Percentiles rank a stretch among this genome's conserved stretches.
phyloP scores from a whole-genome alignment of 1,139 yeast species.

The Kurtzmaniella quercitrusa region DNA sequence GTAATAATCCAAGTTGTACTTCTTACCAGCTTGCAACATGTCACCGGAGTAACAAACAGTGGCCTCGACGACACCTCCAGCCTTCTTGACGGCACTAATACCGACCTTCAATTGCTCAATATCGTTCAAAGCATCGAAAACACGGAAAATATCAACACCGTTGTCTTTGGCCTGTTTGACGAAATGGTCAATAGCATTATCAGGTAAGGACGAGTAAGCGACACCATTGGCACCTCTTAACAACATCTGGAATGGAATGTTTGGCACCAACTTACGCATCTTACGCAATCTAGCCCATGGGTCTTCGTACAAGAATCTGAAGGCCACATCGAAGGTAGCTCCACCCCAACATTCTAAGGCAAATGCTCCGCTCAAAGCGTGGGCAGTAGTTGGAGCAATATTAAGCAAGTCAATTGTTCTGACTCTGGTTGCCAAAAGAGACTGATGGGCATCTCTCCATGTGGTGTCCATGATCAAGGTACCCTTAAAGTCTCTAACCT shows the following conservation, averaged over 20 bases:
- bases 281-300: conserved; percentile 96
- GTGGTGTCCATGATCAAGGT: conserved; percentile 95
- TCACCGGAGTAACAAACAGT: conserved; percentile 99
- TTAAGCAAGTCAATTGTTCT: conserved; percentile 88
- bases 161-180: conserved; percentile 90
- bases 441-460: conserved; percentile 99
- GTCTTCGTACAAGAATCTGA: conserved; percentile 97
- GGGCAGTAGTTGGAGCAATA: conserved; percentile 91
- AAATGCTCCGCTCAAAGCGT: conserved; percentile 86
- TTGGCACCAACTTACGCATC: conserved; percentile 87
- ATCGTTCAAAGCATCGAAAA: conserved; percentile 95
- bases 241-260: conserved; percentile 98
- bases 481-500: conserved; percentile 81
- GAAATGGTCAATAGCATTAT: conserved; percentile 96
- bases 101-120: conserved; percentile 96
- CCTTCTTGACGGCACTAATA: conserved; percentile 95
- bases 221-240: conserved; percentile 99
- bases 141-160: conserved; percentile 97
- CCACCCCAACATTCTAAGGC: conserved; percentile 99
- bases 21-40: conserved; percentile 92
- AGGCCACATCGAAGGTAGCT: conserved; percentile 97
- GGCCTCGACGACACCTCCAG: conserved; percentile 98
- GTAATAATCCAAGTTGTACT: conserved; percentile 91
- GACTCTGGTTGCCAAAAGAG: conserved; percentile 94
- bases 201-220: conserved; percentile 95